Percentiles rank a stretch among this genome's conserved stretches.
Conservation (phyloP, 2,329 filamentous ascomycete species). For the Alternaria angustiovoidea region DNA sequence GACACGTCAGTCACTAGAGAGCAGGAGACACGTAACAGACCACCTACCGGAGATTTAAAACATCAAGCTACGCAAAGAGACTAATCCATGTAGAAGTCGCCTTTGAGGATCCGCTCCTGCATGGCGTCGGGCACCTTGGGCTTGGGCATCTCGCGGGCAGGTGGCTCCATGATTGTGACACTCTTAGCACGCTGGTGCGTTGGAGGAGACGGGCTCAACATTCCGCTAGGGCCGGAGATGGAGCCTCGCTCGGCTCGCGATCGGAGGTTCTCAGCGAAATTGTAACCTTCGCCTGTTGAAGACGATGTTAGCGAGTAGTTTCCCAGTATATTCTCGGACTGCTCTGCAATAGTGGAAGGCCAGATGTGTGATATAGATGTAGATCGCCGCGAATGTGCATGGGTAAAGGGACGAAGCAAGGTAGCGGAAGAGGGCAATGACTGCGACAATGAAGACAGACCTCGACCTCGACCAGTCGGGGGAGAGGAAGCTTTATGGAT, state of each 20-base stretch:
- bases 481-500: slow-evolving; percentile 59
- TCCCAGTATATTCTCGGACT: slow-evolving; percentile 40
- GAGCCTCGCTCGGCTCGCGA: slow-evolving; percentile 81
- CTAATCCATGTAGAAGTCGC: slow-evolving; percentile 97
- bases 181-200: slow-evolving; percentile 74
- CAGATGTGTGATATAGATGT: slow-evolving; percentile 37
- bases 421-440: slow-evolving; percentile 39
- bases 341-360: slow-evolving; percentile 42
- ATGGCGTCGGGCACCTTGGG: slow-evolving; percentile 78
- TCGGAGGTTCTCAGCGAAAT: slow-evolving; percentile 96
- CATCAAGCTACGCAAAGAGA: slow-evolving; percentile 11
- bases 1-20: slow-evolving; percentile 10
- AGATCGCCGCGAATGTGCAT: slow-evolving; percentile 33
- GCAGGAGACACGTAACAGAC: slow-evolving; percentile 3
- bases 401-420: slow-evolving; percentile 33
- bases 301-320: slow-evolving; percentile 70
- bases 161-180: slow-evolving; percentile 68
- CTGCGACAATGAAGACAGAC: slow-evolving; percentile 61
- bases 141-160: slow-evolving; percentile 67
- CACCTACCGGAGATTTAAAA: slow-evolving; percentile 34
- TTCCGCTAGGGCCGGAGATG: slow-evolving; percentile 57
- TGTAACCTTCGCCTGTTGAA: slow-evolving; percentile 87
- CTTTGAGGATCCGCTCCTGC: slow-evolving; percentile 96
- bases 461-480: slow-evolving; percentile 65
- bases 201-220: slow-evolving; percentile 16